A percentile compares a stretch with the other conserved stretches of the same genome.
Evolutionary conservation across 306 rosid species (phyloP).

Genomic region (Nissolia schottii): DNA sequence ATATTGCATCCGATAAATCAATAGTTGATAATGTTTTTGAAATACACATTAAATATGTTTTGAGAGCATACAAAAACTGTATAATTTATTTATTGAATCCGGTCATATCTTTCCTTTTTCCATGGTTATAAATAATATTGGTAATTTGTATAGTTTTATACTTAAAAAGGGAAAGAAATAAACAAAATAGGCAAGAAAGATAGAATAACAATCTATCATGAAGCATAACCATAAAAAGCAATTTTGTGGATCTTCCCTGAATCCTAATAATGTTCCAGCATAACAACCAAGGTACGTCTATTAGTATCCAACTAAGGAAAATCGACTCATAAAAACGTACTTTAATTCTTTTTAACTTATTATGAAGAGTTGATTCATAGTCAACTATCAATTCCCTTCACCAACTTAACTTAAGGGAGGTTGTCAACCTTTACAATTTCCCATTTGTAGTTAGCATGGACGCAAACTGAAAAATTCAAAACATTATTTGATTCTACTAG

Average conservation of each 20-base stretch:
- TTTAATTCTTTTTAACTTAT: not conserved
- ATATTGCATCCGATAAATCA: no score
- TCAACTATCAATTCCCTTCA: not conserved
- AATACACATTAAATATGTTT: no score
- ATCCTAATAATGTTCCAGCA: not conserved
- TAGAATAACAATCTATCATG: not conserved
- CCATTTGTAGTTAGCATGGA: not conserved
- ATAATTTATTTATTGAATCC: not conserved
- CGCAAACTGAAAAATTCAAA: not conserved
- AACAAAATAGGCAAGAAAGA: not conserved
- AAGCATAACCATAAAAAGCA: not conserved
- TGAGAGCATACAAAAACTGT: no score
- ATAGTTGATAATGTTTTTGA: no score
- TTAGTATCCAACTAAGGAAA: not conserved
- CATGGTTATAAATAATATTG: no score
- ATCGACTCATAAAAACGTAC: not conserved
- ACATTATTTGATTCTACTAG: not conserved
- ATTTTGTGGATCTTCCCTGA: not conserved
- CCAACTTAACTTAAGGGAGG: conserved; percentile 4
- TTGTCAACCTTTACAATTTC: not conserved
- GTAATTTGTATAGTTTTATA: no score
- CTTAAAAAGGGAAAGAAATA: no score
- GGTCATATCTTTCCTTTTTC: not conserved
- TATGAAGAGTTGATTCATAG: not conserved
- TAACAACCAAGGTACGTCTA: not conserved